Base-by-base conservation (phyloP, 192 early-diverging fungal genomes). In the Dissophora ornata region DNA sequence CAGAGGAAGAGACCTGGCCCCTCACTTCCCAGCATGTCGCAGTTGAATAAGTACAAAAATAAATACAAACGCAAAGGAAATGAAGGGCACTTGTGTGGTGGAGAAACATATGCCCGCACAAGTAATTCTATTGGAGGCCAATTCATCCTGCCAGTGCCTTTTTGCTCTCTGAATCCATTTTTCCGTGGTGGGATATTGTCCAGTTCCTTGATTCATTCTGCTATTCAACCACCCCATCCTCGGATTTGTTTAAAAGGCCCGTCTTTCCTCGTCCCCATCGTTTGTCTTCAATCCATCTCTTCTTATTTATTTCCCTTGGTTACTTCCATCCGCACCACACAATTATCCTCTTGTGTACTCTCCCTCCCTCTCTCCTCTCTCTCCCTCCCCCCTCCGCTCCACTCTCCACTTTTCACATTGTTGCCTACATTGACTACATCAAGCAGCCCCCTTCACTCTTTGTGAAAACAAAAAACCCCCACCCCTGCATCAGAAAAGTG, bases 41-140 rank as follows among this genome's bases (percentile, higher is more conserved):
- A n/a, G n/a, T n/a, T n/a, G n/a, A n/a, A n/a, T n/a, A n/a, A n/a
- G n/a, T n/a, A n/a, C n/a, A n/a, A n/a, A n/a, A n/a, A n/a, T n/a
- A n/a, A n/a, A n/a, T n/a, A n/a, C n/a, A n/a, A n/a, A n/a, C n/a
- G n/a, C n/a, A n/a, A n/a, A n/a, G n/a, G n/a, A n/a, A n/a, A n/a
- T n/a, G n/a, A n/a, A n/a, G n/a, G n/a, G n/a, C n/a, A n/a, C n/a
- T n/a, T n/a, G n/a, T n/a, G n/a, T n/a, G n/a, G n/a, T 59, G 57
- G 66, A 68, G 66, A 68, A 68, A 68, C 66, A 59, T 68, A 68
- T 68, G 55, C 54, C 64, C 64, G 64, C 54, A 26, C 30, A 25
- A 4, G 55, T 48, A 53, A 62, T 47, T 62, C 46, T 50, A 45
- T 60, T 60, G 26, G 26, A 51, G 6, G 8, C 3, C 29, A 34